These are phyloP conservation scores for Ustilago tritici DNA, from an alignment of 1,284 basidiomycete genomes.

Conservation along the genomic window DNA sequence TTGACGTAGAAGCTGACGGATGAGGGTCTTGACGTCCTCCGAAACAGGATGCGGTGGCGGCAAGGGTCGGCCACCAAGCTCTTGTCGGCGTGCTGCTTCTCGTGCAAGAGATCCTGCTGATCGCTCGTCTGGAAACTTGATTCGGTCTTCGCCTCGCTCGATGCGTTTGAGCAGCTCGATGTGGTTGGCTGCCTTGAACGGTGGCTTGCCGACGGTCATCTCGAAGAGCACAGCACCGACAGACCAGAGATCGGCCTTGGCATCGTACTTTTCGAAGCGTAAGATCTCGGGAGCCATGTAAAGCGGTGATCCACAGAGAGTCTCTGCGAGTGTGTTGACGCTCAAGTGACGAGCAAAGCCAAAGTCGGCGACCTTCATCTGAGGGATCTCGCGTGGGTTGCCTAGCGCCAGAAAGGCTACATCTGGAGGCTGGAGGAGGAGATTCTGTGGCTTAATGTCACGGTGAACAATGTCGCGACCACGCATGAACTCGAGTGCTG, in stretches of 20 bases:
- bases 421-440: constrained; percentile 86
- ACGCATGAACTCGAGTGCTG: constrained; percentile 91
- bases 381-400: constrained; percentile 80
- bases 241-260: constrained; percentile 97
- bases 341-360: constrained; percentile 95
- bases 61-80: constrained; percentile 58
- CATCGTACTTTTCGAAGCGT: constrained; percentile 96
- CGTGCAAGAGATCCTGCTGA: constrained; percentile 58
- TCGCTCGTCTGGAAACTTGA: constrained; percentile 82
- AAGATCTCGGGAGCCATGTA: constrained; percentile 99
- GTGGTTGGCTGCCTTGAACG: constrained; percentile 94
- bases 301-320: constrained; percentile 93
- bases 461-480: constrained; percentile 91
- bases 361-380: constrained; percentile 81
- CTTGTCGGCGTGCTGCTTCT: constrained; percentile 56
- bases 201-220: constrained; percentile 91
- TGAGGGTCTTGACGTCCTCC: constrained; percentile 86
- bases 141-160: constrained; percentile 79
- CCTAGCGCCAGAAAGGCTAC: constrained; percentile 83
- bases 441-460: constrained; percentile 97
- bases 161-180: constrained; percentile 95
- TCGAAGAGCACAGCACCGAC: constrained; percentile 97
- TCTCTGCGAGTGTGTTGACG: constrained; percentile 93
- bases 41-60: constrained; percentile 74
- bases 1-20: constrained; percentile 84